phyloP scores from a whole-genome alignment of 2,329 filamentous ascomycete genomes.

The Sphaceloma murrayae region DNA sequence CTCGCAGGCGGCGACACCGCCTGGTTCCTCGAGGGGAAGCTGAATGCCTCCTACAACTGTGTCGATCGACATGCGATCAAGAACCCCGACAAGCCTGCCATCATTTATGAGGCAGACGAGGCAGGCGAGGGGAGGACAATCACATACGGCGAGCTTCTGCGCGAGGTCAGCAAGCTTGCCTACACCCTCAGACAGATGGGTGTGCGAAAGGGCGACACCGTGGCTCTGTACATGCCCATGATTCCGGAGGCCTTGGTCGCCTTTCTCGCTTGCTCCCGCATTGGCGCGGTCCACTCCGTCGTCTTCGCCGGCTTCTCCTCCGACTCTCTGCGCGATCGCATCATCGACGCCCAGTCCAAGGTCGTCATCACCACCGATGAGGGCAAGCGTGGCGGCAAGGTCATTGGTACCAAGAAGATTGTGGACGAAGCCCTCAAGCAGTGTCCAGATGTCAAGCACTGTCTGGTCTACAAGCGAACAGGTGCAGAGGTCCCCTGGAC shows the following conservation, averaged over 20 bases:
- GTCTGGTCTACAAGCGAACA: conserved; percentile 90
- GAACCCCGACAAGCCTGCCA: conserved; percentile 84
- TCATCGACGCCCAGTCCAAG: conserved; percentile 80
- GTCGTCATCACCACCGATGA: conserved; percentile 96
- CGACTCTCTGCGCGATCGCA: conserved; percentile 89
- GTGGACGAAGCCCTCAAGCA: conserved; percentile 96
- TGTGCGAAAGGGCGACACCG: conserved; percentile 92
- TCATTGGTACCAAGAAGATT: conserved; percentile 98
- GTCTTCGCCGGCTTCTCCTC: conserved; percentile 97
- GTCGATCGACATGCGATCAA: conserved; percentile 95
- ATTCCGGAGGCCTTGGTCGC: conserved; percentile 91
- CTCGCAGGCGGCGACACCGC: conserved; percentile 73
- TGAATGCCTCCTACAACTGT: conserved; percentile 97
- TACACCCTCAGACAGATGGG: conserved; percentile 91
- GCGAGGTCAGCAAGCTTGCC: conserved; percentile 79
- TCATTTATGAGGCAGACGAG: conserved; percentile 98
- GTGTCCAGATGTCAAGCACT: conserved; percentile 77
- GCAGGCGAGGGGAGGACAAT: conserved; percentile 75
- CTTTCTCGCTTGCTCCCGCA: conserved; percentile 81
- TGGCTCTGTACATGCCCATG: conserved; percentile 97
- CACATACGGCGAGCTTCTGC: conserved; percentile 85
- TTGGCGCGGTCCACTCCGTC: conserved; percentile 93
- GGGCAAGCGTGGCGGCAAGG: conserved; percentile 93
- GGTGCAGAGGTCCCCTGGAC: conserved; percentile 90
- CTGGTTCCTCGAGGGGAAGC: conserved; percentile 87